Base-by-base conservation (phyloP, 2,329 filamentous ascomycete species). In the Didymella segeticola region DNA sequence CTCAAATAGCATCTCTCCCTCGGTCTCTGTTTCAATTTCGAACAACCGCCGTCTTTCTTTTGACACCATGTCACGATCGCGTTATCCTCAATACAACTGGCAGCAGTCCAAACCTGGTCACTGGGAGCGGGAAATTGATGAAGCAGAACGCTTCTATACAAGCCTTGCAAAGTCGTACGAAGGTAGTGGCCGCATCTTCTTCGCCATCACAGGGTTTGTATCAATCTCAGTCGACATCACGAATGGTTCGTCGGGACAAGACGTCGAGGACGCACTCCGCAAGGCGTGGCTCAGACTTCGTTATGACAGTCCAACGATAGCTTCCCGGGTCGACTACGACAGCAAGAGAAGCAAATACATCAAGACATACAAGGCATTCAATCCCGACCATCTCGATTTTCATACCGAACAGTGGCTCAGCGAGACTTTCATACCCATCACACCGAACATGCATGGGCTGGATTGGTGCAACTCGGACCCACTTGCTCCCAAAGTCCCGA, bases 131-230 rank as follows among this genome's bases (percentile, higher is more conserved):
- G 64, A 64, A n/a, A 61, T 75, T 8, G 77, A 80, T 25, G 78
- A 80, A 49, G 66, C 70, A 0, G 77, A 80, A 47, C 57, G 74
- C 14, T 77, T 76, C 29, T 80, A 80, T 52, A 68, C 75, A 0
- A 60, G 71, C 1, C 55, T 79, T 9, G 67, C 67, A 0, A 71
- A 68, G 10, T 57, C 64, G 0, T 78, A 73, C 31, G 63, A 74
- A 20, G 75, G 66, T 1, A 78, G 66, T 25, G 75, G 75, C 0
- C 74, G 76, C 1, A 74, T 69, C 46, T 77, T 72, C 55, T 80
- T 79, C 43, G 73, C 72, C 2, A 78, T 81, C 4, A 78, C 78
- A 0, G 77, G 74, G 0, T 72, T 74, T 15, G 37, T 78, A 1
- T 75, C 75, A 22, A 9, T 51, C 23, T 30, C 47, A 2, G 31